Conservation (phyloP, 345 rosid genomes). For the Aurinia saxatilis region DNA sequence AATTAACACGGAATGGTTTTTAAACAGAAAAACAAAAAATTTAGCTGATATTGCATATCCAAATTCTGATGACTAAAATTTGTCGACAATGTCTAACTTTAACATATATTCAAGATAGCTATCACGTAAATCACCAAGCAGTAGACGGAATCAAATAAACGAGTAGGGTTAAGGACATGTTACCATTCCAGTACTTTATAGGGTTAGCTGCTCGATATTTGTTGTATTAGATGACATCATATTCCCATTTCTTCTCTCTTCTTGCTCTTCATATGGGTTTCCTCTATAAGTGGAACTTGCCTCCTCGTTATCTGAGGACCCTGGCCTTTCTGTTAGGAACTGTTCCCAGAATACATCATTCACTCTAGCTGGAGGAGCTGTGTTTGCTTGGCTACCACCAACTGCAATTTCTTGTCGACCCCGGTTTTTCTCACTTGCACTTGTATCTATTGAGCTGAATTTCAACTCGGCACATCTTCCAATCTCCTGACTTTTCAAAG, state of each 20-base stretch:
- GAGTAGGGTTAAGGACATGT: not conserved
- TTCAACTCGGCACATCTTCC: constrained; percentile 24
- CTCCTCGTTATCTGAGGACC: constrained; percentile 75
- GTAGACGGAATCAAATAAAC: not conserved
- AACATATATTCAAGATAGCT: not conserved
- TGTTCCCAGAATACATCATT: constrained; percentile 98
- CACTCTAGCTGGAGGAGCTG: constrained; percentile 53
- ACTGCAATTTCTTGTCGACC: constrained; percentile 31
- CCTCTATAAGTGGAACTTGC: constrained; percentile 66
- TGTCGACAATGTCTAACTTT: not conserved
- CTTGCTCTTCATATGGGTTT: constrained; percentile 53
- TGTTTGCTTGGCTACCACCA: constrained; percentile 34
- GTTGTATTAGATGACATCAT: constrained; percentile 40
- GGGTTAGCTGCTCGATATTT: constrained; percentile 60
- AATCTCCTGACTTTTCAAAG: constrained; percentile 34
- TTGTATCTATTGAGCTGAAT: constrained; percentile 22
- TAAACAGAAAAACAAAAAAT: not conserved
- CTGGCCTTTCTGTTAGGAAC: constrained; percentile 89
- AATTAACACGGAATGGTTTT: not conserved
- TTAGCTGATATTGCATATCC: not conserved
- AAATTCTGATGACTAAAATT: not conserved
- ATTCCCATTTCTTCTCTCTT: constrained; percentile 39
- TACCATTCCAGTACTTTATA: constrained; percentile 27
- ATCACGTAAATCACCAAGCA: not conserved
- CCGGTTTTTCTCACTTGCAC: constrained; percentile 7